Percentiles rank a stretch among this genome's conserved stretches.
Evolutionary conservation across 768 basidiomycete species (phyloP).

Genomic region (Chalciporus pseudorubinellus): DNA sequence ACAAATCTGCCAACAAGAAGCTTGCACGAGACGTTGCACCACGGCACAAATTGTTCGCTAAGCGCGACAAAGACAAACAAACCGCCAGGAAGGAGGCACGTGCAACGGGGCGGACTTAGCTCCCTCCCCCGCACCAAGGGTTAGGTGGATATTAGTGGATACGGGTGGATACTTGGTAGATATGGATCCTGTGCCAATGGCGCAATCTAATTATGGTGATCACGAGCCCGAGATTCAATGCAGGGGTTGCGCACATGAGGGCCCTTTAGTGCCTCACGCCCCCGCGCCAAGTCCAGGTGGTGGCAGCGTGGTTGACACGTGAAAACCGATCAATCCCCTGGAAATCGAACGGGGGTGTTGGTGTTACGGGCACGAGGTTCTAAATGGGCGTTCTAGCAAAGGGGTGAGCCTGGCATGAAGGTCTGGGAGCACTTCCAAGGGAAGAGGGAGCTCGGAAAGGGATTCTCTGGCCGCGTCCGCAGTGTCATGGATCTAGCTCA

Average conservation of each 20-base stretch:
- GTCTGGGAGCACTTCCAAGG: conserved; percentile 1
- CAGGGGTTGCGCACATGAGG: no score
- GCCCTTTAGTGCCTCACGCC: background rate
- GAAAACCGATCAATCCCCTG: conserved; percentile 28
- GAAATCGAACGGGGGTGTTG: conserved; percentile 20
- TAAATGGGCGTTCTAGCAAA: background rate
- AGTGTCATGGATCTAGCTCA: background rate
- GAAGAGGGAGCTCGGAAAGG: background rate
- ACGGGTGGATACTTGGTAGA: no score
- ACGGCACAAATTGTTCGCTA: conserved; percentile 78
- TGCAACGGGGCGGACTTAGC: conserved; percentile 28
- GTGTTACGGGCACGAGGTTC: conserved; percentile 28
- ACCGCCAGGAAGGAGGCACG: conserved; percentile 46
- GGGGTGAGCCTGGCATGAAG: conserved; percentile 4
- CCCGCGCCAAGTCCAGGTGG: conserved; percentile 25
- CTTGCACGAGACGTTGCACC: conserved; percentile 52
- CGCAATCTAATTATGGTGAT: background rate
- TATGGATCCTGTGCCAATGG: no score
- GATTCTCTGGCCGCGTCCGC: background rate
- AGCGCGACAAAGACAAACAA: conserved; percentile 76
- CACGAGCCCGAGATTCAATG: no score
- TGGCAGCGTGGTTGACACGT: conserved; percentile 26
- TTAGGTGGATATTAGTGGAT: no score
- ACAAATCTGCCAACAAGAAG: conserved; percentile 86
- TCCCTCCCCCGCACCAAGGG: background rate